Evolutionary conservation across 345 rosid genomes (phyloP), one percentile per base, ranked within the genome.

Genomic region (Raphanus raphanistrum): DNA sequence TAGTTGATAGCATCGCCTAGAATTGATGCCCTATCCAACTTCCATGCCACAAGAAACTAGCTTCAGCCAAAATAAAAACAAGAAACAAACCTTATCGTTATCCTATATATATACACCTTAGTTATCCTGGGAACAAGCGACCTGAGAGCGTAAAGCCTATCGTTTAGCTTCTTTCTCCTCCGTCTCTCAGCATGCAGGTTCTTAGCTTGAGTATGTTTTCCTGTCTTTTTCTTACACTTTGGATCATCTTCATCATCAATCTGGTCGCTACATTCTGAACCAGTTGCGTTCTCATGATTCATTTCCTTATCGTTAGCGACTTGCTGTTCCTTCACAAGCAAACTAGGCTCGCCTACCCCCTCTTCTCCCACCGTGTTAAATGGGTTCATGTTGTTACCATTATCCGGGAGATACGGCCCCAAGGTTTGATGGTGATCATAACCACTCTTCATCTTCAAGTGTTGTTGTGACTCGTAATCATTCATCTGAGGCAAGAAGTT

Each of bases 1-100:
- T 84, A 95, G 61, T 89, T 92, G 21, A 95, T 95, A 0, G 96
- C 98, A 13, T 95, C 99, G 33, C 90, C 99, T n/a, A 95, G 91
- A 60, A 92, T 92, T 1, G 98, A 84, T 13, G 99, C 99, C 76
- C 91, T 87, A 28, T 95, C 94, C 86, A 95, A 73, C 99, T 92
- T 83, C 70, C 70, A 69, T 54, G 17, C 71, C 67, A 52, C 58
- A 69, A 66, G 32, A 63, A 27, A 74, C 26, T 17, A 43, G 66
- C 45, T 69, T 74, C 71, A 68, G 75, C 35, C 4, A 26, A 38
- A 1, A 6, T 38, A 26, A 16, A 50, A 50, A 13, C 59, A 54
- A 58, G 48, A 68, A 35, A 32, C 17, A 16, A 71, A 3, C 15
- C 3, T 35, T 35, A 35, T 35, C 41, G 41, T 35, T 35, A n/a